Evolutionary conservation across 768 basidiomycete species (phyloP), one percentile per base, ranked within the genome.

Genomic region (Glaciozyma martinii): DNA sequence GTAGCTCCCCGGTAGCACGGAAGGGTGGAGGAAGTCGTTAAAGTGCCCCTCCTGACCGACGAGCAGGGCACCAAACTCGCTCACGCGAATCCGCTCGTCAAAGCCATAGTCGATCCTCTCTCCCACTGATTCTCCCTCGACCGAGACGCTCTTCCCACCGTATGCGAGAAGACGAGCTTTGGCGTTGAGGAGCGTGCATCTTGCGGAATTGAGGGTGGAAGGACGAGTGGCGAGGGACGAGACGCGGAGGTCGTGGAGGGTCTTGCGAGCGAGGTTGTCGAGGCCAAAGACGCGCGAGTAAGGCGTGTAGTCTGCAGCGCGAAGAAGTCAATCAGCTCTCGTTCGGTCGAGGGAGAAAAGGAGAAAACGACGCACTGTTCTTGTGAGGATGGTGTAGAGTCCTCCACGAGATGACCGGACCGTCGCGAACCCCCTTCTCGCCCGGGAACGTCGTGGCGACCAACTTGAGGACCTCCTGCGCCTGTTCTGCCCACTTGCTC

Each of bases 11-110:
- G 68, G 68, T 15, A 70, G 37, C 5, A 49, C 62, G 16, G 63
- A 43, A 0, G 68, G 68, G 44, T 70, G 68, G 10, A 70, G 43
- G 60, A 63, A 66, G 56, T 70, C 68, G 40, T 65, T 65, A 60
- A 57, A 66, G 32, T 70, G 65, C 25, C 64, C 43, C 52, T 70
- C 60, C 56, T 70, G 68, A 10, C 68, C 68, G 18, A 62, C 57
- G 46, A 70, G 57, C 15, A 70, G 49, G 30, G 23, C 43, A 3
- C 68, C 68, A n/a, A 70, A 63, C 68, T 70, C 68, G 65, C 62
- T 55, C 12, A 70, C 32, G 9, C 68, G n/a, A 2, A 70, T 21
- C 3, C 68, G 62, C 65, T 70, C 68, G 25, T 70, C 68, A n/a
- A 70, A 70, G 7, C 68, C 68, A 18, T 64, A 70, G 33, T 70